Evolutionary conservation across 2,329 filamentous ascomycete genomes (phyloP), one percentile per base, ranked within the genome.

Genomic region (Ilyonectria robusta): DNA sequence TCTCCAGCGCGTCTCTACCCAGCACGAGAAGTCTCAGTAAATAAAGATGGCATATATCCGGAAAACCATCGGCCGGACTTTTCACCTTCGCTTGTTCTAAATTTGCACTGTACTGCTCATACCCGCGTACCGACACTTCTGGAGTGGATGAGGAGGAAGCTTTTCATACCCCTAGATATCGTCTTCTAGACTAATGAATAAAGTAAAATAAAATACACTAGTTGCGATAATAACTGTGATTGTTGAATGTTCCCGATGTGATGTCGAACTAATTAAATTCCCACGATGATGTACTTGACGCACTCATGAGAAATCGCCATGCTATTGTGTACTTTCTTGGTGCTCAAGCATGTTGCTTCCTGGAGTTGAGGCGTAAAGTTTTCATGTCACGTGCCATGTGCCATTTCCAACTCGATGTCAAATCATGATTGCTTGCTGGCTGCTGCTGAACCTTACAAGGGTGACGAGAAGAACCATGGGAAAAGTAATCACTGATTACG

Each of bases 1-100:
- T 68, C 88, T 97, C 81, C 93, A 97, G 86, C 93, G 94, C 83
- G 93, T 96, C 73, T 95, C 94, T 62, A 96, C 93, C 69, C 93
- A 96, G 84, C 94, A 97, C 86, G 94, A 97, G 87, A 95, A 95
- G 88, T 93, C 90, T 74, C 86, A 90, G 82, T 95, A 92, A 81
- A 80, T 78, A 75, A 62, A 67, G 75, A 74, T 76, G 72, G 75
- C 78, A 80, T 79, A 82, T 83, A 82, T 78, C 80, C 79, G 78
- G 76, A 75, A 64, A 75, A 73, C 74, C 70, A 77, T 77, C 73
- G 66, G 74, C 78, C 75, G 78, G 78, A 74, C 76, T 77, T 79
- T 81, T 81, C 78, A 74, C 76, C 74, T 82, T 81, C 75, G 75
- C 72, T 73, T 70, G 80, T 79, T 81, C 78, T 75, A 81, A 81